A percentile compares a stretch with the other conserved stretches of the same genome.
phyloP scores from a whole-genome alignment of 2,329 filamentous ascomycete species.

The Xylariaceae sp. region DNA sequence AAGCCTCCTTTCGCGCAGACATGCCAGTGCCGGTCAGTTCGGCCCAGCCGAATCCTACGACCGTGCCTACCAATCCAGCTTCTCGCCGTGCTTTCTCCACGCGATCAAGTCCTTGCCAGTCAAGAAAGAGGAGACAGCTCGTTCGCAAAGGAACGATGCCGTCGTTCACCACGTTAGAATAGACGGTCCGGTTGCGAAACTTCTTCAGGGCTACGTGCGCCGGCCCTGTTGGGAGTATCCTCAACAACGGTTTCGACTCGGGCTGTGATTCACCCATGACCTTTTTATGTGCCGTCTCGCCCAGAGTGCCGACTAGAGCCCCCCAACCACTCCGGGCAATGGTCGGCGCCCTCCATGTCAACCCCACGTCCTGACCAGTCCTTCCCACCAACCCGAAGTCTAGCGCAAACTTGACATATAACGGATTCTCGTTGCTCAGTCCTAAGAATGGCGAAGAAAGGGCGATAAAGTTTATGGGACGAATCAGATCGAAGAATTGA shows the following conservation, averaged over 20 bases:
- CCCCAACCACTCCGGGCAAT: slow-evolving; percentile 83
- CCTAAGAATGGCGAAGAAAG: slow-evolving; percentile 85
- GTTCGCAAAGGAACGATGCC: slow-evolving; percentile 93
- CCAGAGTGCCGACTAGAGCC: slow-evolving; percentile 76
- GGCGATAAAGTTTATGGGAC: slow-evolving; percentile 84
- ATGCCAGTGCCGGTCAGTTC: slow-evolving; percentile 75
- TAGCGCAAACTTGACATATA: slow-evolving; percentile 94
- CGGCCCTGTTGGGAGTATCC: slow-evolving; percentile 85
- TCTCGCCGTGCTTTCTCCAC: slow-evolving; percentile 93
- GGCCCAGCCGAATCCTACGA: slow-evolving; percentile 91
- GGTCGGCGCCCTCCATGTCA: slow-evolving; percentile 89
- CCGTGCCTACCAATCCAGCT: slow-evolving; percentile 85
- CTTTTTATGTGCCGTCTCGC: slow-evolving; percentile 58
- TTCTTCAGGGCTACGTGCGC: slow-evolving; percentile 81
- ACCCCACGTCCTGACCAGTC: slow-evolving; percentile 87
- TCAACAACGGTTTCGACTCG: slow-evolving; percentile 79
- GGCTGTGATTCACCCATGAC: slow-evolving; percentile 60
- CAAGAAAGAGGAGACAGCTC: slow-evolving; percentile 91
- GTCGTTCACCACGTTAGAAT: slow-evolving; percentile 97
- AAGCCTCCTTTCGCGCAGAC: slow-evolving; percentile 41
- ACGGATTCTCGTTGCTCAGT: slow-evolving; percentile 91
- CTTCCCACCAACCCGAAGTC: slow-evolving; percentile 96
- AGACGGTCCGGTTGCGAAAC: slow-evolving; percentile 86
- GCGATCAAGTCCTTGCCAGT: slow-evolving; percentile 89
- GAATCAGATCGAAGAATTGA: slow-evolving; percentile 78